Conservation (phyloP, 805 yeast species). For the Clavispora fructus region DNA sequence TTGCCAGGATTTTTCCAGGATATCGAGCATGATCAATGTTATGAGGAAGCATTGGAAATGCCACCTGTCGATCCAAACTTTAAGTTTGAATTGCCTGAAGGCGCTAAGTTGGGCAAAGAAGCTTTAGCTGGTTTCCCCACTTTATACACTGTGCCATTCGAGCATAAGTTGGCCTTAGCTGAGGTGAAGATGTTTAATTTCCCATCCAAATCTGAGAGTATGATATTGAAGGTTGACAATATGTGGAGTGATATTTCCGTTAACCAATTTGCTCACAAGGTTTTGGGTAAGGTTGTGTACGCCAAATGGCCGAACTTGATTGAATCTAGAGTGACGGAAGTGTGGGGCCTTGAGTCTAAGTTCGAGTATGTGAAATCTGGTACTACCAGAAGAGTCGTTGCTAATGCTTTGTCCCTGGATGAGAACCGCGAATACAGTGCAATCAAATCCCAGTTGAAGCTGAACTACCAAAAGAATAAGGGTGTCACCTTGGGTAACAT, state of each 20-base stretch:
- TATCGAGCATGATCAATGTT: slow-evolving; percentile 73
- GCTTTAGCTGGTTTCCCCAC: slow-evolving; percentile 89
- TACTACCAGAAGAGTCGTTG: slow-evolving; percentile 17
- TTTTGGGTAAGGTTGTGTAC: slow-evolving; percentile 58
- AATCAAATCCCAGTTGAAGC: slow-evolving; percentile 33
- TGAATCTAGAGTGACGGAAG: slow-evolving; percentile 67
- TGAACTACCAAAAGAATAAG: slow-evolving; percentile 43
- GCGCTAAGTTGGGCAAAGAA: slow-evolving; percentile 65
- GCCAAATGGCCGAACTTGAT: slow-evolving; percentile 87
- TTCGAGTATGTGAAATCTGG: slow-evolving; percentile 39
- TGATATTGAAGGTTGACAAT: slow-evolving; percentile 60
- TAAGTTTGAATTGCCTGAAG: slow-evolving; percentile 55
- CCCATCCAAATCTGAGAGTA: slow-evolving; percentile 78
- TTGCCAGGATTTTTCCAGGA: slow-evolving; percentile 72
- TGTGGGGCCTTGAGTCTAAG: slow-evolving; percentile 49
- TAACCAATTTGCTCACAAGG: slow-evolving; percentile 62
- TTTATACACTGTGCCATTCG: slow-evolving; percentile 62
- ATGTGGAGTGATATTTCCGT: slow-evolving; percentile 49
- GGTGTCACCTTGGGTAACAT: slow-evolving; percentile 60
- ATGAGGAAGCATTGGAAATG: slow-evolving; percentile 50
- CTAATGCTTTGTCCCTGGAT: slow-evolving; percentile 34
- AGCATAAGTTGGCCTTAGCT: slow-evolving; percentile 48
- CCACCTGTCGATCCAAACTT: slow-evolving; percentile 43
- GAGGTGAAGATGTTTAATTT: slow-evolving; percentile 76
- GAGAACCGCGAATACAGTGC: slow-evolving; percentile 45